These are phyloP conservation scores for Periconia sp. DNA, from an alignment of 2,329 filamentous ascomycete genomes.

Conservation along the genomic window DNA sequence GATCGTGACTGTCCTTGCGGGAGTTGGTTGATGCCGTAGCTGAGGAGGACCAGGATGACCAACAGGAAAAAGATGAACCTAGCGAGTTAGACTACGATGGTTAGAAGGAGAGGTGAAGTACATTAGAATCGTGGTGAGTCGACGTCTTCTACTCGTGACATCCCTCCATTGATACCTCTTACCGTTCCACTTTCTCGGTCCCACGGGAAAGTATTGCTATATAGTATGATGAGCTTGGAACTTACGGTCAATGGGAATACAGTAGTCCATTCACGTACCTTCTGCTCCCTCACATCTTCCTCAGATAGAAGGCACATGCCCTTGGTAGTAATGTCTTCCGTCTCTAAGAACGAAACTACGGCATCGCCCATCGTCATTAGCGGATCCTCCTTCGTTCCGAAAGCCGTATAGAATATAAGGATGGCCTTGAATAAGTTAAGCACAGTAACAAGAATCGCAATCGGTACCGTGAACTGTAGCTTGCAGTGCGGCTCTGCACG, in stretches of 20 bases:
- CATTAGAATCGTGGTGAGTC: constrained; percentile 9
- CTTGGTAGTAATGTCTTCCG: constrained; percentile 13
- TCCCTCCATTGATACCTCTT: constrained; percentile 15
- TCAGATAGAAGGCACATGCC: constrained; percentile 20
- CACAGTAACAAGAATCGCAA: constrained; percentile 16
- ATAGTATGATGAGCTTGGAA: neutral
- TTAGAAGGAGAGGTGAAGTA: constrained; percentile 1
- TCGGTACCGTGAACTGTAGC: constrained; percentile 15
- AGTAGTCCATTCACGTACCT: constrained; percentile 2
- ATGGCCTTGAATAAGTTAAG: constrained; percentile 27
- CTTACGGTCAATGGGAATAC: neutral
- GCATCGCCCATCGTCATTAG: constrained; percentile 32
- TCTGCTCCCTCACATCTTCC: constrained; percentile 6
- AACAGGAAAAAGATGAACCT: constrained; percentile 9
- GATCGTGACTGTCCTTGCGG: constrained; percentile 1
- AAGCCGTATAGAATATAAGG: constrained; percentile 22
- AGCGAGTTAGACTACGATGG: neutral
- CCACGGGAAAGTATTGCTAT: constrained; percentile 6
- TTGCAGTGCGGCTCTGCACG: constrained; percentile 14
- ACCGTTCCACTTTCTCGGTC: constrained; percentile 13
- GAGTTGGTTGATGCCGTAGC: constrained; percentile 5
- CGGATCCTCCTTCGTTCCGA: constrained; percentile 19
- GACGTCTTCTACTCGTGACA: constrained; percentile 16
- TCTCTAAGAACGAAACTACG: constrained; percentile 23
- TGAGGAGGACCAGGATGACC: constrained; percentile 5